These are phyloP conservation scores for Cymbopogon citratus DNA, from an alignment of 176 grass and related monocot genomes.

Conservation along the genomic window DNA sequence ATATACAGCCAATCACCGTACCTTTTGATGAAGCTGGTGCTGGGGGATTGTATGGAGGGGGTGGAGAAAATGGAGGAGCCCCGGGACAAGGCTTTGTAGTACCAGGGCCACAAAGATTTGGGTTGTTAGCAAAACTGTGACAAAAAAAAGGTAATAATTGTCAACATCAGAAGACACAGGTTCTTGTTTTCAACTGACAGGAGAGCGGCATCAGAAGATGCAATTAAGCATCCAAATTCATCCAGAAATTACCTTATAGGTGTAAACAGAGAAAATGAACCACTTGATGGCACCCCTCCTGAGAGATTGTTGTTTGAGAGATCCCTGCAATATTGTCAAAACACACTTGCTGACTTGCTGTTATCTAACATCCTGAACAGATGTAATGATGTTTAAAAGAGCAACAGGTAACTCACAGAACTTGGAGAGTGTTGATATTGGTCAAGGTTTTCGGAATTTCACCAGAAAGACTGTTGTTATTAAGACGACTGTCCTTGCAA, in stretches of 20 bases:
- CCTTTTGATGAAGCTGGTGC: slow-evolving; percentile 29
- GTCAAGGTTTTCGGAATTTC: slow-evolving; percentile 55
- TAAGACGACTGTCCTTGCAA: slow-evolving; percentile 69
- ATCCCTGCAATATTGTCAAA: slow-evolving; percentile 51
- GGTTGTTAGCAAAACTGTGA: slow-evolving; percentile 74
- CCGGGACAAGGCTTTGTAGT: slow-evolving; percentile 59
- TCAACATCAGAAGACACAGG: not conserved
- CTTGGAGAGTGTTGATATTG: slow-evolving; percentile 55
- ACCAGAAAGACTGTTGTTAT: slow-evolving; percentile 68
- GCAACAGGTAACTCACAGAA: slow-evolving; percentile 68
- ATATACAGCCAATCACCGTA: slow-evolving; percentile 35
- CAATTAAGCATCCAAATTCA: slow-evolving; percentile 23
- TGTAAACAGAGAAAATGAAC: slow-evolving; percentile 73
- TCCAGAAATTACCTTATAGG: slow-evolving; percentile 60
- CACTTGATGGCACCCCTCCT: slow-evolving; percentile 60
- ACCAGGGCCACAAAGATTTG: slow-evolving; percentile 60
- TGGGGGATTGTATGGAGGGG: slow-evolving; percentile 57
- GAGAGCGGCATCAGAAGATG: not conserved
- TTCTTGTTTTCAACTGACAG: not conserved
- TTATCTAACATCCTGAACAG: not conserved
- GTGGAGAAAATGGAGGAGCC: slow-evolving; percentile 71
- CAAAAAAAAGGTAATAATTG: not conserved
- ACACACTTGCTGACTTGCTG: slow-evolving; percentile 18
- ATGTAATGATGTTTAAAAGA: not conserved
- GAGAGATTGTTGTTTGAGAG: slow-evolving; percentile 74